Evolutionary conservation across 208 protist genomes (phyloP).

Genomic region (Crithidia bombi): DNA sequence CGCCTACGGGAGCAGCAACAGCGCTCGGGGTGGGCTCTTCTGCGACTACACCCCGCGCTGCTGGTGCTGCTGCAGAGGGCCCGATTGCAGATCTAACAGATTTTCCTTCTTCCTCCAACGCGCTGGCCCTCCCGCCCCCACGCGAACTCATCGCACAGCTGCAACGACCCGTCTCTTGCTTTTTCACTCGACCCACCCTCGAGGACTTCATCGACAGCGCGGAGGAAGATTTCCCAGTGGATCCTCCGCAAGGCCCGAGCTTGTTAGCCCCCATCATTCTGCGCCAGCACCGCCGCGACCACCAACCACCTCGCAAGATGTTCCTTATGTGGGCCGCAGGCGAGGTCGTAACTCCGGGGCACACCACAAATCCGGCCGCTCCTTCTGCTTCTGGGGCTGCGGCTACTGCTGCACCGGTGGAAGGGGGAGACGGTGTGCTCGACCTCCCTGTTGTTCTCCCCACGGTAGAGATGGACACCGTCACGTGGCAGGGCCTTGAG

Average conservation of each 20-base stretch:
- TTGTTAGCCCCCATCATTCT: conserved; percentile 64
- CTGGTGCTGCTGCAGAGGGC: not conserved
- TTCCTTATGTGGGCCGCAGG: conserved; percentile 79
- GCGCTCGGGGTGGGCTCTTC: not conserved
- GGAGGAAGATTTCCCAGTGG: conserved; percentile 66
- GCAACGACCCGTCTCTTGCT: conserved; percentile 14
- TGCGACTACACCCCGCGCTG: too few species aligned
- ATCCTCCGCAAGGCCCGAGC: conserved; percentile 60
- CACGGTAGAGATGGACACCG: conserved; percentile 10
- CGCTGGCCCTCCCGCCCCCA: conserved; percentile 14
- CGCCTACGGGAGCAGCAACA: not conserved
- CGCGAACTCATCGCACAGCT: conserved; percentile 35
- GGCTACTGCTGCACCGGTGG: not conserved
- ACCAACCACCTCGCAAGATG: conserved; percentile 67
- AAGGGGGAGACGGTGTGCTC: not conserved
- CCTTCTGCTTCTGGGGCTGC: not conserved
- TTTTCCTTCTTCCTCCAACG: not conserved
- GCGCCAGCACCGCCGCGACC: conserved; percentile 64
- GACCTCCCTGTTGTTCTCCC: not conserved
- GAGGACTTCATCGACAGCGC: conserved; percentile 73
- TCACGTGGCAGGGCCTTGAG: conserved; percentile 62
- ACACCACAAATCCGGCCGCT: not conserved
- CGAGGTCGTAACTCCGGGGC: conserved; percentile 18
- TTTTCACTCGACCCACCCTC: conserved; percentile 71
- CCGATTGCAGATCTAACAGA: not conserved